Evolutionary conservation across 352 stramenopile species (phyloP), one percentile per base, ranked within the genome.

Genomic region (Phytophthora brassicae): DNA sequence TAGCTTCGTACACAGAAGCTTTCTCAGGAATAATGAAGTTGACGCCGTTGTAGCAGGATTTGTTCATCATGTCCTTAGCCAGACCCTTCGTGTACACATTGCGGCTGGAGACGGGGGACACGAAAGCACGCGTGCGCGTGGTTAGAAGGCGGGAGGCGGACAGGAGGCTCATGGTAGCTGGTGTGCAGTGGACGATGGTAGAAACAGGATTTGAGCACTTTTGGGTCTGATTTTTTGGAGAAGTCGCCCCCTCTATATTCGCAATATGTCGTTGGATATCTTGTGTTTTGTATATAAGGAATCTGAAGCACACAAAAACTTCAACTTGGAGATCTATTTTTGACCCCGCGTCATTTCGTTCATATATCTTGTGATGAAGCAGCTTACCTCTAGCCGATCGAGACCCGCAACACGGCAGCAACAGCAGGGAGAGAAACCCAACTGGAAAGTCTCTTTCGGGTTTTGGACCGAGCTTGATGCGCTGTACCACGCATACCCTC

Each of bases 1-100:
- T 83, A 22, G 93, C 94, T 29, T 99, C 94, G 63, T 97, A 97
- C 24, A 99, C 94, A 0, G 87, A 91, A 39, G 88, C 79, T 46
- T 98, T 84, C 62, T 98, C 89, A 6, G 83, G 72, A 59, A 99
- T 97, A 35, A 95, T 86, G 60, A 97, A 99, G 68, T 98, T 96
- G 35, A 98, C 96, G 54, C 92, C 85, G 48, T 79, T 88, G 86
- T 98, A 98, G 70, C 94, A 97, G 64, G 84, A 97, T 63, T 97
- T 96, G 62, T 86, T 74, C 77, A 95, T 95, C 64, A 97, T 94
- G 68, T 97, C 85, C 48, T 87, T 85, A 50, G 95, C 95, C 35
- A 88, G 79, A 11, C 84, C 84, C 55, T 93, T 93, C 64, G 80
- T 74, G 68, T 93, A 93, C 56, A 91, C 75, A 66, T 78, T 85